Percentiles rank a stretch among this genome's conserved stretches.
Evolutionary conservation across 2,329 filamentous ascomycete species (phyloP).

Genomic region (Penicillium crustosum): DNA sequence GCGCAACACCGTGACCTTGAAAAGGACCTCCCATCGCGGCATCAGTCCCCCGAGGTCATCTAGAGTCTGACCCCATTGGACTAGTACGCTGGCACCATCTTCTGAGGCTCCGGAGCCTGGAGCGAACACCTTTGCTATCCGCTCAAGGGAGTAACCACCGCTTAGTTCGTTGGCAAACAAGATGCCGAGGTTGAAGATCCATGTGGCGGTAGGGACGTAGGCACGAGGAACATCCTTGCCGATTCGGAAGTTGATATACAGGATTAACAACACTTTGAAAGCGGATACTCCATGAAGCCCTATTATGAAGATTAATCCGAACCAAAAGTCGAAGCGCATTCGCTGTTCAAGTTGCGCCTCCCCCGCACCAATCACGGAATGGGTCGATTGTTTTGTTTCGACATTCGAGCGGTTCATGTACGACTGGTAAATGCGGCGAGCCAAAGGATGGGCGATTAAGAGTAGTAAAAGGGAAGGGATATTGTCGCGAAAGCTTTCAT

Average conservation of each 20-base stretch:
- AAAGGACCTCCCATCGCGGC: constrained; percentile 90
- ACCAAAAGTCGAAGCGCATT: constrained; percentile 76
- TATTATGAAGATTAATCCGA: constrained; percentile 75
- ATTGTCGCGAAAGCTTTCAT: constrained; percentile 79
- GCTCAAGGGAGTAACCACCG: constrained; percentile 71
- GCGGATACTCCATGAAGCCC: constrained; percentile 83
- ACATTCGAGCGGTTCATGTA: constrained; percentile 47
- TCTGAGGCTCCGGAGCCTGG: constrained; percentile 30
- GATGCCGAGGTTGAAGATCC: constrained; percentile 82
- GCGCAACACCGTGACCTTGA: constrained; percentile 90
- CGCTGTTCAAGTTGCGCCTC: constrained; percentile 66
- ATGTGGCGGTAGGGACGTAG: constrained; percentile 74
- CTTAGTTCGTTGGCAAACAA: constrained; percentile 88
- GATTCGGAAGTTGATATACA: constrained; percentile 79
- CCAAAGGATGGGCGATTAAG: constrained; percentile 73
- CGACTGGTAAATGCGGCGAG: constrained; percentile 70
- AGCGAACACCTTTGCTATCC: constrained; percentile 57
- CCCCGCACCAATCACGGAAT: constrained; percentile 38
- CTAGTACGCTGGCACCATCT: constrained; percentile 47
- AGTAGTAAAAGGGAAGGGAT: constrained; percentile 76
- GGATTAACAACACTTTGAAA: constrained; percentile 75
- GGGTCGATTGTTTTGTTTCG: constrained; percentile 20
- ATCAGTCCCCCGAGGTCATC: constrained; percentile 83
- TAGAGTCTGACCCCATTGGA: constrained; percentile 67
- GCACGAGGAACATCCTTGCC: constrained; percentile 68